A percentile compares a stretch with the other conserved stretches of the same genome.
Evolutionary conservation across 73 alveolate genomes (phyloP).

Genomic region (Breviolum minutum): DNA sequence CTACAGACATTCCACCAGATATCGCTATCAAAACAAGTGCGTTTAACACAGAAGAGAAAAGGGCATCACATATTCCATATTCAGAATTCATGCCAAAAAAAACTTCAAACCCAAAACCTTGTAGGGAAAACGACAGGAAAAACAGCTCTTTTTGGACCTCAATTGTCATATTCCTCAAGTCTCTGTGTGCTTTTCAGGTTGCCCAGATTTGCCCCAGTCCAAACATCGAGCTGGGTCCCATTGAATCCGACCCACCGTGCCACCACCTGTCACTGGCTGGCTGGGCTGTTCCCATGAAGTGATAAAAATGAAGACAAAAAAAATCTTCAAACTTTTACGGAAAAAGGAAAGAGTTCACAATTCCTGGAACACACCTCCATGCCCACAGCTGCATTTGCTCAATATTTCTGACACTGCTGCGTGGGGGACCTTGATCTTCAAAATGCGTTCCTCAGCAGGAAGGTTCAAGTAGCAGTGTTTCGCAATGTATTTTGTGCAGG

Average conservation of each 20-base stretch:
- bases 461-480: background rate
- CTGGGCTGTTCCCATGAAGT: no score
- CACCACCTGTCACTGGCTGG: conserved; percentile 1
- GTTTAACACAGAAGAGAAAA: no score
- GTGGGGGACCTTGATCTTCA: conserved; percentile 85
- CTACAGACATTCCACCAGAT: no score
- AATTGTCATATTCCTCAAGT: background rate
- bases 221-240: conserved; percentile 82
- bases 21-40: no score
- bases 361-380: conserved; percentile 28
- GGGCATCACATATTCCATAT: background rate
- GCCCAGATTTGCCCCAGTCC: background rate
- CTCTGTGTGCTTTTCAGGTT: conserved; percentile 1
- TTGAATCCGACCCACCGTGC: conserved; percentile 68
- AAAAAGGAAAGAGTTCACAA: background rate
- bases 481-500: background rate
- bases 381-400: conserved; percentile 53
- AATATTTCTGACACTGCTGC: conserved; percentile 44
- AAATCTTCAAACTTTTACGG: background rate
- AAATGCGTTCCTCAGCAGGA: conserved; percentile 82
- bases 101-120: no score
- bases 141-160: background rate
- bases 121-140: background rate
- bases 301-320: no score
- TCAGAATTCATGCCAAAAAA: background rate